These are phyloP conservation scores for Monilinia fructicola DNA, from an alignment of 2,329 filamentous ascomycete species.

Conservation along the genomic window DNA sequence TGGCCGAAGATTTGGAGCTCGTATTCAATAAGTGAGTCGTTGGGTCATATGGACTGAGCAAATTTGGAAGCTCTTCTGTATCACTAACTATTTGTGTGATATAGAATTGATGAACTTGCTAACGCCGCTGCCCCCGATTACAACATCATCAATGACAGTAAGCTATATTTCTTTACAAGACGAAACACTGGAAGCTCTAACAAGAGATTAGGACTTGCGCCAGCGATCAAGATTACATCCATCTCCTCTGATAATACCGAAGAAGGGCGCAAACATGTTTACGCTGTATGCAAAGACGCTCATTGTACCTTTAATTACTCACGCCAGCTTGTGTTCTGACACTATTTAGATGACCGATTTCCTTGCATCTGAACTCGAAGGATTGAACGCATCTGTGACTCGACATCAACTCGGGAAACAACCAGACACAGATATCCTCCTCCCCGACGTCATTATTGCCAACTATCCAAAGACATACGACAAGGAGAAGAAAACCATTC, in stretches of 20 bases:
- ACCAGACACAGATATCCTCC: not conserved
- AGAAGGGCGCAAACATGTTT: conserved; percentile 1
- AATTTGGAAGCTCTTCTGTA: no score
- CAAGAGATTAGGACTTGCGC: not conserved
- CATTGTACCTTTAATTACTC: no score
- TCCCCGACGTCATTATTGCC: conserved; percentile 10
- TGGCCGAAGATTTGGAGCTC: not conserved
- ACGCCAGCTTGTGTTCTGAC: not conserved
- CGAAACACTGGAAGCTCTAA: not conserved
- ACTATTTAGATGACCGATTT: conserved; percentile 8
- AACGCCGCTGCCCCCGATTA: not conserved
- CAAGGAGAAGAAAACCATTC: conserved; percentile 4
- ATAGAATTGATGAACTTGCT: conserved; percentile 11
- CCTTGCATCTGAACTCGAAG: not conserved
- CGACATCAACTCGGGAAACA: not conserved
- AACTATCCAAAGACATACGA: not conserved
- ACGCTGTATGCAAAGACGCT: not conserved
- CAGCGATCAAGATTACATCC: conserved; percentile 10
- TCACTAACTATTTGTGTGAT: not conserved
- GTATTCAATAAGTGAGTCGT: conserved; percentile 7
- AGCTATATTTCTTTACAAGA: not conserved
- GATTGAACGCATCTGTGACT: not conserved
- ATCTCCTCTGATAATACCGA: not conserved
- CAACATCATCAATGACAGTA: conserved; percentile 8
- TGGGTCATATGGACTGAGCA: no score